These are phyloP conservation scores for Zoysia japonica DNA, from an alignment of 176 grass and related monocot species.

Conservation along the genomic window DNA sequence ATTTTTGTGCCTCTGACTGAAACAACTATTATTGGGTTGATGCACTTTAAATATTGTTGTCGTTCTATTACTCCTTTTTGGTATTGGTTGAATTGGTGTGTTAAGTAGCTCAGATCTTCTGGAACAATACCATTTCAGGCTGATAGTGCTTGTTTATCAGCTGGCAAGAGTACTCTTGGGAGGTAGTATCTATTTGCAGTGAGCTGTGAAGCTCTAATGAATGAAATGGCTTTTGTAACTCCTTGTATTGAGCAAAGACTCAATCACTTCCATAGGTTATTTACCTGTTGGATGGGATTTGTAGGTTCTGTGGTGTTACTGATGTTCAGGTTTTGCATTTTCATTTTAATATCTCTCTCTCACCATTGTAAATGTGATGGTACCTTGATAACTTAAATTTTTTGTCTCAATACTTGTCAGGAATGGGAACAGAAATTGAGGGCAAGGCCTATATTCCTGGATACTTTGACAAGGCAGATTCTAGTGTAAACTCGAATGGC, in stretches of 20 bases:
- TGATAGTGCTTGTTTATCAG: not conserved
- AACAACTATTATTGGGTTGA: slow-evolving; percentile 7
- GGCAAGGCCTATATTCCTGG: slow-evolving; percentile 50
- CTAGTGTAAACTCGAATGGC: slow-evolving; percentile 52
- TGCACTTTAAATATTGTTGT: not conserved
- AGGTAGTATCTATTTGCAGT: slow-evolving; percentile 5
- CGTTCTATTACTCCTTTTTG: not conserved
- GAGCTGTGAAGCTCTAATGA: not conserved
- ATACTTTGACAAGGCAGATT: slow-evolving; percentile 59
- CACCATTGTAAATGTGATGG: slow-evolving; percentile 7
- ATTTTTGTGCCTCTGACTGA: slow-evolving; percentile 15
- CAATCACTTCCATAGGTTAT: not conserved
- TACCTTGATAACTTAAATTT: slow-evolving; percentile 12
- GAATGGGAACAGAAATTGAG: slow-evolving; percentile 66
- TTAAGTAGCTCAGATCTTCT: slow-evolving; percentile 6
- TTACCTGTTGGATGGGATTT: not conserved
- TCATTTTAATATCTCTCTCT: not conserved
- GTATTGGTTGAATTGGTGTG: not conserved
- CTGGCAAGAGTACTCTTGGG: not conserved
- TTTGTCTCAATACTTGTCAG: slow-evolving; percentile 43
- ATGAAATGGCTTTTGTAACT: not conserved
- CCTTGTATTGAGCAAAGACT: not conserved
- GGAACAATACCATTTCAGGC: slow-evolving; percentile 10
- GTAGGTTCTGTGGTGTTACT: too few species aligned
- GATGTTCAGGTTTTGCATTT: too few species aligned